Percentiles rank a stretch among this genome's conserved stretches.
These are phyloP conservation scores for Clavispora carvajalis DNA, from an alignment of 805 yeast species.

Conservation along the genomic window DNA sequence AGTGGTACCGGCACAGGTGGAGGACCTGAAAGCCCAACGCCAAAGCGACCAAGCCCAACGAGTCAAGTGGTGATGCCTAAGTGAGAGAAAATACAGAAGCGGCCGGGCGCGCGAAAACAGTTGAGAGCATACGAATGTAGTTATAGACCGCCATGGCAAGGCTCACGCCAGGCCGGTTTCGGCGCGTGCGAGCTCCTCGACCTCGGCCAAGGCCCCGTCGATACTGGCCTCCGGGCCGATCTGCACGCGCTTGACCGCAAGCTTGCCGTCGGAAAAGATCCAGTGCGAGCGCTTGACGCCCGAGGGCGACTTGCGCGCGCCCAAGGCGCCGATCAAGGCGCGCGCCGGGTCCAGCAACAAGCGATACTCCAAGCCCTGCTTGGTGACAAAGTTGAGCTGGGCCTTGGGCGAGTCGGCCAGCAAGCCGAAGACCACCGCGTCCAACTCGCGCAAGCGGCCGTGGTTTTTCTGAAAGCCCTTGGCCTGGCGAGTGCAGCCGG, in stretches of 20 bases:
- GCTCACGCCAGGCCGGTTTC: too few relatives aligned
- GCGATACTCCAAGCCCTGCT: conserved; percentile 68
- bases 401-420: conserved; percentile 79
- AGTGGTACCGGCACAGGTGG: too few relatives aligned
- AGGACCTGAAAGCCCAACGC: too few relatives aligned
- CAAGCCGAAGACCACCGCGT: conserved; percentile 68
- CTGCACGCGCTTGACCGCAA: conserved; percentile 47
- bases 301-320: conserved; percentile 74
- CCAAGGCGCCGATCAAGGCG: conserved; percentile 64
- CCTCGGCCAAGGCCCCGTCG: conserved; percentile 52
- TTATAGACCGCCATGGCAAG: too few relatives aligned
- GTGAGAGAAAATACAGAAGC: too few relatives aligned
- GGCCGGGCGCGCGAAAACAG: too few relatives aligned
- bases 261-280: conserved; percentile 75
- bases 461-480: conserved; percentile 75
- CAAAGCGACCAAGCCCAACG: too few relatives aligned
- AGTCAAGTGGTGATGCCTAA: too few relatives aligned
- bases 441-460: conserved; percentile 43
- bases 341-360: conserved; percentile 72
- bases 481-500: conserved; percentile 96
- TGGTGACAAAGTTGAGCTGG: conserved; percentile 69
- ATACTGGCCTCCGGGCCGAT: conserved; percentile 52
- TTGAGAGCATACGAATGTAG: too few relatives aligned
- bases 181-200: too few relatives aligned
- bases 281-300: conserved; percentile 90